Base-by-base conservation (phyloP, 257 asterid species). In the Perilla frutescens region DNA sequence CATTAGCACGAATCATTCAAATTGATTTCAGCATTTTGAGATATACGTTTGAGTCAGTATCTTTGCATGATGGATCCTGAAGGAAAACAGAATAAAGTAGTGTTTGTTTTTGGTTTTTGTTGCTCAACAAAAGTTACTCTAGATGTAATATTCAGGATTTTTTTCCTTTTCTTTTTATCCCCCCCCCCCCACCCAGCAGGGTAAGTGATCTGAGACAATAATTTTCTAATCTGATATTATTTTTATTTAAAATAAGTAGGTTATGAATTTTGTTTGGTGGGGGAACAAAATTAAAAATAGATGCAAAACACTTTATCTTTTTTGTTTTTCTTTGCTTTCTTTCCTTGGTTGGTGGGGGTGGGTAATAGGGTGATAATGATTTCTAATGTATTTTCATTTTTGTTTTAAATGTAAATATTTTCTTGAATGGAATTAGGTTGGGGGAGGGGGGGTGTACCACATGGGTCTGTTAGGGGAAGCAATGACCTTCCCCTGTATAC, bases 401-500 rank as follows among this genome's bases (percentile, higher is more conserved):
- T 20, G 26, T 20, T 20, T 20, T 20, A 20, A 20, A 20, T 20
- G 26, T 20, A 20, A 20, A 20, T 20, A 20, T 20, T 20, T 20
- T 20, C 26, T 20, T 20, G 26, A 20, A 20, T 20, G 26, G 1
- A 20, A 20, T 15, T 43, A 26, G 54, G 10, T 44, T 43, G 2
- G 39, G 34, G 39, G 41, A 67, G n/a, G n/a, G n/a, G n/a, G n/a
- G n/a, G n/a, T n/a, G n/a, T n/a, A n/a, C n/a, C n/a, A n/a, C n/a
- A n/a, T n/a, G n/a, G n/a, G n/a, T n/a, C n/a, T n/a, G n/a, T n/a
- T 43, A 7, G 39, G 34, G 39, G 41, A 67, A 45, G 44, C 32
- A 65, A 48, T 65, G 72, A 36, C 20, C 36, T 67, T 36, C 5
- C 11, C 70, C 43, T 45, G 41, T 45, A 45, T 44, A 44, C 15